Evolutionary conservation across 192 early-diverging fungal genomes (phyloP).

Genomic region (Entophlyctis luteolus): DNA sequence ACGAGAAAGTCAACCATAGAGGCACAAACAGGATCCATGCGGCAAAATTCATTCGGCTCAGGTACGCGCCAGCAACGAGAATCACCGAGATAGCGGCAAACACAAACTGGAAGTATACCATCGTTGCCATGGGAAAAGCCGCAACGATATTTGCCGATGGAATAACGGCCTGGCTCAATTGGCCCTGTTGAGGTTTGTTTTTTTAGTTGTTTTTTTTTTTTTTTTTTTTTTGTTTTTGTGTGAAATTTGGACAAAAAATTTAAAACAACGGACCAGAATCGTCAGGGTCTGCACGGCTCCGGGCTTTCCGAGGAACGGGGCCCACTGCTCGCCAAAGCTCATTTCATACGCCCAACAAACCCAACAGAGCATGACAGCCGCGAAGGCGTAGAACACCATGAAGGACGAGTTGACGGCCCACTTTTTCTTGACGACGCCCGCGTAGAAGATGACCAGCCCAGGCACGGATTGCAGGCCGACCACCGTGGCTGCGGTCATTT

Average conservation of each 20-base stretch:
- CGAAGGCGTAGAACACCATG: conserved; percentile 1
- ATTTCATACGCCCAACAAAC: not conserved
- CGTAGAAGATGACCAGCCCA: conserved; percentile 93
- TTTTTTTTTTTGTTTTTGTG: too few relatives aligned
- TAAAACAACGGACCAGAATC: not conserved
- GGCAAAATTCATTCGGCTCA: conserved; percentile 82
- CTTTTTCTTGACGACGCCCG: conserved; percentile 90
- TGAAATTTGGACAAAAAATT: too few relatives aligned
- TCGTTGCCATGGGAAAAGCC: conserved; percentile 54
- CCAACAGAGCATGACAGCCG: not conserved
- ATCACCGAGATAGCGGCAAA: conserved; percentile 91
- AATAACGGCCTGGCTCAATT: not conserved
- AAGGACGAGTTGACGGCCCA: not conserved
- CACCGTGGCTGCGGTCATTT: not conserved
- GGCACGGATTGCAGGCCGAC: conserved; percentile 50
- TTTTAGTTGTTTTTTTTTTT: too few relatives aligned
- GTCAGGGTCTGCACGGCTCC: not conserved
- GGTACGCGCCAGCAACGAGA: conserved; percentile 82
- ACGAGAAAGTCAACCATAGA: conserved; percentile 85
- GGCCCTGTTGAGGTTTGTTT: too few relatives aligned
- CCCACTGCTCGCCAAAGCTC: conserved; percentile 4
- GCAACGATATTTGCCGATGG: not conserved
- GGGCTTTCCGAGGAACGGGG: not conserved
- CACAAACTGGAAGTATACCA: conserved; percentile 60
- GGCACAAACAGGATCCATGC: conserved; percentile 86